Evolutionary conservation across 2,329 filamentous ascomycete genomes (phyloP), one percentile per base, ranked within the genome.

Genomic region (Stenocarpella maydis): DNA sequence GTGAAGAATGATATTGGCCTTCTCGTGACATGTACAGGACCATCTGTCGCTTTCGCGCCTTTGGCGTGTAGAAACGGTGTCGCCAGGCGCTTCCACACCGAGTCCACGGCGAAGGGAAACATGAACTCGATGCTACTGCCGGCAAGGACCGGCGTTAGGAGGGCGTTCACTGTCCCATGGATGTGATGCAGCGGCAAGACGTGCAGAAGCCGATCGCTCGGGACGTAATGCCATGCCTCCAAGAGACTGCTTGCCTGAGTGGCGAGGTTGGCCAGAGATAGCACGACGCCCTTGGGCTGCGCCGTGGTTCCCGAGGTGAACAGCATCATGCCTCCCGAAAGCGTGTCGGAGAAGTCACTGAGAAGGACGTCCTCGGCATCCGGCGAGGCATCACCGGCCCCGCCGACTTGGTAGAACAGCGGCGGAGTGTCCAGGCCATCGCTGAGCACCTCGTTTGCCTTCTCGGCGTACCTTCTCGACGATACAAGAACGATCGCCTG

Each of bases 291-390:
- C 88, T 98, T 98, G 87, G 96, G 96, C 74, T 94, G 85, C 79
- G 92, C 96, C 8, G 96, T 99, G 0, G 96, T 99, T 43, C 96
- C 96, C 1, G 95, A 98, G 3, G 96, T 99, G 80, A 98, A 99
- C 15, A 99, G 86, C 94, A 99, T 98, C 89, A 99, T 92, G 64
- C 94, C 95, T 92, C 54, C 86, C 82, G n/a, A n/a, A n/a, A n/a
- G n/a, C n/a, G n/a, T n/a, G n/a, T n/a, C n/a, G n/a, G n/a, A n/a
- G n/a, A n/a, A n/a, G n/a, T n/a, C n/a, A n/a, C n/a, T n/a, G n/a
- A n/a, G n/a, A n/a, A n/a, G n/a, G n/a, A n/a, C n/a, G n/a, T n/a
- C 85, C 85, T 1, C 83, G 80, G 58, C 85, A 71, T 84, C 80
- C n/a, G 83, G 80, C 5, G 47, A 26, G 17, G 53, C 39, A 61